phyloP scores from a whole-genome alignment of 805 yeast genomes.

The Candida chauliodis region DNA sequence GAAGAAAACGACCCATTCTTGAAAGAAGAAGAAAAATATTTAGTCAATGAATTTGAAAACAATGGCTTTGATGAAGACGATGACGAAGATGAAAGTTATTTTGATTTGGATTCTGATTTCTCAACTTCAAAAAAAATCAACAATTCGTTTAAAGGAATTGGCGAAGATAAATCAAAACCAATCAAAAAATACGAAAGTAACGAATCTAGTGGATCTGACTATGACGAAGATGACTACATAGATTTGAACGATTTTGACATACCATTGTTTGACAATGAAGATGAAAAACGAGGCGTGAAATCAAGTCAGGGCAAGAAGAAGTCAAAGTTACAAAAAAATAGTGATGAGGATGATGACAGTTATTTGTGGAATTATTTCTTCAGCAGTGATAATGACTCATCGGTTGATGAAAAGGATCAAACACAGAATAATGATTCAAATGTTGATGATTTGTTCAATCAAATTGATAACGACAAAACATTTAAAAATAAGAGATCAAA shows the following conservation, averaged over 20 bases:
- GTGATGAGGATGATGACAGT: conserved; percentile 61
- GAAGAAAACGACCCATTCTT: conserved; percentile 35
- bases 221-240: conserved; percentile 38
- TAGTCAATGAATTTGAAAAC: conserved; percentile 44
- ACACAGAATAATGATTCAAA: neutral
- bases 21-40: conserved; percentile 42
- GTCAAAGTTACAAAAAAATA: conserved; percentile 13
- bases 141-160: conserved; percentile 18
- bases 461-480: conserved; percentile 19
- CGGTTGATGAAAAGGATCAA: conserved; percentile 20
- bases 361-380: conserved; percentile 76
- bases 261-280: conserved; percentile 19
- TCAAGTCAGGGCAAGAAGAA: conserved; percentile 9
- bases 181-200: conserved; percentile 37
- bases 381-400: conserved; percentile 36
- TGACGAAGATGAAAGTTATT: conserved; percentile 20
- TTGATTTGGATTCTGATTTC: conserved; percentile 16
- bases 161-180: conserved; percentile 22
- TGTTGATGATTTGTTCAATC: conserved; percentile 21
- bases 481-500: conserved; percentile 5
- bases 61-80: conserved; percentile 43
- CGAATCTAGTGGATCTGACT: conserved; percentile 34
- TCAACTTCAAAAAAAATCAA: conserved; percentile 14
- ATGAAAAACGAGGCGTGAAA: conserved; percentile 16
- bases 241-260: conserved; percentile 36